Evolutionary conservation across 1,284 basidiomycete genomes (phyloP).

Genomic region (Coriolopsis trogii): DNA sequence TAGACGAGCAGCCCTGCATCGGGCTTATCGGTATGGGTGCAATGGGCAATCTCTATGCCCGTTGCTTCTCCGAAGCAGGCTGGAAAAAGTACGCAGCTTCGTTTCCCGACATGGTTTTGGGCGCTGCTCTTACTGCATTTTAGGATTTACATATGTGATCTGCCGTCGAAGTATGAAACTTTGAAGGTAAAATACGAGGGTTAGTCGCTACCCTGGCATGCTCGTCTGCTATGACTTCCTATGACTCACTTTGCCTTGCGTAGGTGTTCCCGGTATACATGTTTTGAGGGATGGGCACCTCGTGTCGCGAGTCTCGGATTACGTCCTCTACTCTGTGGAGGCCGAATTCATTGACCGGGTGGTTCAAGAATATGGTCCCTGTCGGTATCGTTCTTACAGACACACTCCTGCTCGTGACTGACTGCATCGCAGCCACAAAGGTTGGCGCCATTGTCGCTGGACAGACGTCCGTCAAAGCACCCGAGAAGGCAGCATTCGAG

Average conservation of each 20-base stretch:
- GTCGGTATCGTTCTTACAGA: constrained; percentile 42
- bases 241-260: constrained; percentile 13
- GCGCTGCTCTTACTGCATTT: background rate
- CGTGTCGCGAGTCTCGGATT: constrained; percentile 35
- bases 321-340: constrained; percentile 73
- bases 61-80: constrained; percentile 72
- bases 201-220: constrained; percentile 29
- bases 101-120: background rate
- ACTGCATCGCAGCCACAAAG: constrained; percentile 78
- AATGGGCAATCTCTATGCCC: constrained; percentile 96
- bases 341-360: constrained; percentile 87
- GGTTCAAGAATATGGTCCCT: constrained; percentile 89
- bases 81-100: constrained; percentile 73
- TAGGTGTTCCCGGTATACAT: constrained; percentile 59
- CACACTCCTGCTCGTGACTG: constrained; percentile 2
- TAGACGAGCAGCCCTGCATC: constrained; percentile 71
- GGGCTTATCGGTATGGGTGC: constrained; percentile 93
- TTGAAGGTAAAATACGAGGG: constrained; percentile 69
- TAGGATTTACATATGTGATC: constrained; percentile 93
- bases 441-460: constrained; percentile 91
- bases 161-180: constrained; percentile 74
- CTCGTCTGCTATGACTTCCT: background rate
- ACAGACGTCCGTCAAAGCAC: constrained; percentile 97
- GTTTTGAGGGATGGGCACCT: constrained; percentile 45
- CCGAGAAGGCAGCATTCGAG: constrained; percentile 91